A percentile compares a stretch with the other conserved stretches of the same genome.
Conservation (phyloP, 2,329 filamentous ascomycete species). For the Aspergillus melleus region DNA sequence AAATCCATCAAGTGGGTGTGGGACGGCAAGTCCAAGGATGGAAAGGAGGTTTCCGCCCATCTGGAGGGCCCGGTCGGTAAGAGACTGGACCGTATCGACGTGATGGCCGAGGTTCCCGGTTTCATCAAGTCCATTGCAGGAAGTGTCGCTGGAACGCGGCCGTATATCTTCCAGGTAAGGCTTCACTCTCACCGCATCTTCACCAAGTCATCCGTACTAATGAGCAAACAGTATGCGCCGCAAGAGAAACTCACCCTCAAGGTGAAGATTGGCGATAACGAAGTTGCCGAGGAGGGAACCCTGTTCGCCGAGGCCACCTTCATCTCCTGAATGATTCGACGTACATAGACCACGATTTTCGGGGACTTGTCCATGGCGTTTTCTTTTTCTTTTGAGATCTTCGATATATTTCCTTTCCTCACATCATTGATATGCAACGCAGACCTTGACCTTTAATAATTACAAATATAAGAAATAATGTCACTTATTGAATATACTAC, state of each 20-base stretch:
- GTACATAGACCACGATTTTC: constrained; percentile 30
- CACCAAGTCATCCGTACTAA: constrained; percentile 18
- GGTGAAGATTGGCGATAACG: constrained; percentile 79
- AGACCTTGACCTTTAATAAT: constrained; percentile 19
- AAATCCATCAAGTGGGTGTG: constrained; percentile 73
- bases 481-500: constrained; percentile 23
- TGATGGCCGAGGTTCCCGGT: constrained; percentile 93
- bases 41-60: constrained; percentile 67
- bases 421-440: constrained; percentile 17
- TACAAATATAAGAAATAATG: constrained; percentile 26
- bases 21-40: constrained; percentile 75
- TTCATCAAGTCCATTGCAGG: constrained; percentile 95
- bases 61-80: constrained; percentile 69
- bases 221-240: constrained; percentile 65
- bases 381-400: constrained; percentile 25
- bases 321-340: constrained; percentile 62
- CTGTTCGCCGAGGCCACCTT: constrained; percentile 94
- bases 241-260: constrained; percentile 69
- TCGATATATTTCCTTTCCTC: constrained; percentile 26
- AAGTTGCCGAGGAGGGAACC: constrained; percentile 72
- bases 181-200: not conserved
- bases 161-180: constrained; percentile 93
- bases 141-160: constrained; percentile 84
- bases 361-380: constrained; percentile 29
- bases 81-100: constrained; percentile 79